These are phyloP conservation scores for Plasmopara muralis DNA, from an alignment of 352 stramenopile species.

Conservation along the genomic window DNA sequence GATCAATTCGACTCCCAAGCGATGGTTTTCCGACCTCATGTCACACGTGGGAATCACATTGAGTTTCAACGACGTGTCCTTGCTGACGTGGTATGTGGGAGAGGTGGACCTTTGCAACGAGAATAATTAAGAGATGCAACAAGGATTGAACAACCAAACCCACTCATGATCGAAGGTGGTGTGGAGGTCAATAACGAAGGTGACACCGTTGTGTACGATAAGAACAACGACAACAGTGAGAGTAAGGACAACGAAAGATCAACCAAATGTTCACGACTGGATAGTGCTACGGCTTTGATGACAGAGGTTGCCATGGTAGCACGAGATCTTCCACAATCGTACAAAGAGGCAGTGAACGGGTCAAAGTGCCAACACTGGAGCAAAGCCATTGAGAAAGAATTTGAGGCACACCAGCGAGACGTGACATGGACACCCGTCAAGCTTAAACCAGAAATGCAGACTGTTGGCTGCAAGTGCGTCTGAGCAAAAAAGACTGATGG, in stretches of 20 bases:
- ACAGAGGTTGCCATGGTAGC: too few relatives aligned
- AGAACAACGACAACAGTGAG: too few relatives aligned
- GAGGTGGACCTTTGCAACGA: background rate
- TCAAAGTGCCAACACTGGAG: background rate
- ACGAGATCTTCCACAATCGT: too few relatives aligned
- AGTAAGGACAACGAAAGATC: too few relatives aligned
- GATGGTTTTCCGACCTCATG: background rate
- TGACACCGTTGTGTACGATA: too few relatives aligned
- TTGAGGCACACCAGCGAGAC: background rate
- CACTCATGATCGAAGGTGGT: too few relatives aligned
- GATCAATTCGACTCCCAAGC: background rate
- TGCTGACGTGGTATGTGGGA: background rate
- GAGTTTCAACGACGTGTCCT: background rate
- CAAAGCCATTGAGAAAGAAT: background rate
- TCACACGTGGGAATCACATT: background rate
- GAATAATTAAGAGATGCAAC: too few relatives aligned
- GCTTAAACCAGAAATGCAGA: background rate
- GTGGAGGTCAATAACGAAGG: too few relatives aligned
- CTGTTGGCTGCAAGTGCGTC: background rate
- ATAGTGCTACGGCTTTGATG: too few relatives aligned
- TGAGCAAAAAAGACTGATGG: background rate
- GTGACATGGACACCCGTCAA: background rate
- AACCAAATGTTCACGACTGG: too few relatives aligned
- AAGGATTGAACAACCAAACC: too few relatives aligned
- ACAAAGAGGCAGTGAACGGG: background rate